phyloP scores from a whole-genome alignment of 1,284 basidiomycete genomes.

The Tilletia caries region DNA sequence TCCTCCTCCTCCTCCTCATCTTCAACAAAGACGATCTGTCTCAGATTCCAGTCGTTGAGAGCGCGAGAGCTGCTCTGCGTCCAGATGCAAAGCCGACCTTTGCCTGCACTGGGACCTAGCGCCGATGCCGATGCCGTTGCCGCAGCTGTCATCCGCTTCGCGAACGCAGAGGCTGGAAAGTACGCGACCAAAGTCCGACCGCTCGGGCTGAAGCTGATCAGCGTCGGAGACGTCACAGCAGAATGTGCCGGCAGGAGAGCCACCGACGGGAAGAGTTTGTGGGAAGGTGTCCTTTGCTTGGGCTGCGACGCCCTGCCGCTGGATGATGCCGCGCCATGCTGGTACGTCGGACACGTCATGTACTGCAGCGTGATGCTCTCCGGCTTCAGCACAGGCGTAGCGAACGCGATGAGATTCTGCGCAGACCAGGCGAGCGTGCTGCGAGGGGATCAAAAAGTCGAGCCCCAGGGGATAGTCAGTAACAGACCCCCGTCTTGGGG shows the following conservation, averaged over 20 bases:
- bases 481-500: too few species aligned
- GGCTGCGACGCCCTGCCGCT: neutral
- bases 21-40: slow-evolving; percentile 3
- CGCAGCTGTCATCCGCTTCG: neutral
- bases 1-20: neutral
- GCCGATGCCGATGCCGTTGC: neutral
- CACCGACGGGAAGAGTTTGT: slow-evolving; percentile 8
- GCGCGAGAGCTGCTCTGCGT: neutral
- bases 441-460: too few species aligned
- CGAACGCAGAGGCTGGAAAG: neutral
- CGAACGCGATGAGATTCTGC: slow-evolving; percentile 8
- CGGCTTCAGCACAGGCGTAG: neutral
- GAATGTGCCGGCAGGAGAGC: neutral
- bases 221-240: neutral
- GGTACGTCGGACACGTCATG: neutral
- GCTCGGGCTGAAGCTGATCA: slow-evolving; percentile 13
- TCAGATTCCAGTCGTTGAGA: slow-evolving; percentile 1
- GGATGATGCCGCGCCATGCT: too few species aligned
- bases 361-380: neutral
- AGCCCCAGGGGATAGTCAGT: too few species aligned
- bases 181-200: slow-evolving; percentile 3
- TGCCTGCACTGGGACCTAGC: slow-evolving; percentile 5
- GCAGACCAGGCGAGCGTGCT: slow-evolving; percentile 5
- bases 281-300: neutral
- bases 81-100: slow-evolving; percentile 12